phyloP scores from a whole-genome alignment of 306 rosid genomes.

The Vigna mungo region DNA sequence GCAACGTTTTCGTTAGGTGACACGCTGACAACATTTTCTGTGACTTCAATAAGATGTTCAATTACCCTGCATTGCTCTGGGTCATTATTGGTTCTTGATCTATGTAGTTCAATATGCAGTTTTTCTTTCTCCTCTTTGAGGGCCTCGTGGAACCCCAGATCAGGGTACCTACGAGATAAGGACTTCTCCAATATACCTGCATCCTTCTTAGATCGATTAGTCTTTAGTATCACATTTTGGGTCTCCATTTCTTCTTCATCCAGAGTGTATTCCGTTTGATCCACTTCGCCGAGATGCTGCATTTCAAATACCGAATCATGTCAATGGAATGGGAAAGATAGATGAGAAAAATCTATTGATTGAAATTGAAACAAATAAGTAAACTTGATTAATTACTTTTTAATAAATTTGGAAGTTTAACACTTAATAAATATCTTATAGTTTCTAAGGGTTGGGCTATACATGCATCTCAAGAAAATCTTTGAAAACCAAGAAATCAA shows the following conservation, averaged over 20 bases:
- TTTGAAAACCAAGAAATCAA: no score
- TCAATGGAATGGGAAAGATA: background rate
- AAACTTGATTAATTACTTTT: no score
- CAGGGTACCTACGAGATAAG: slow-evolving; percentile 47
- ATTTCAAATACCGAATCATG: slow-evolving; percentile 3
- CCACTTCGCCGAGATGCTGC: slow-evolving; percentile 48
- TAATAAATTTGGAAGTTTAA: background rate
- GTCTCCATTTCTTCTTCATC: slow-evolving; percentile 53
- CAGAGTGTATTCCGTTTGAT: slow-evolving; percentile 48
- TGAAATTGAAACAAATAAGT: no score
- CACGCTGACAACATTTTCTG: slow-evolving; percentile 45
- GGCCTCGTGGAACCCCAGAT: slow-evolving; percentile 49
- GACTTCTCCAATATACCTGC: slow-evolving; percentile 47
- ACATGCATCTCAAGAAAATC: no score
- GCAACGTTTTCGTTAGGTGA: slow-evolving; percentile 30
- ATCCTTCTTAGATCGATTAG: slow-evolving; percentile 47
- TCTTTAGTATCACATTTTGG: slow-evolving; percentile 46
- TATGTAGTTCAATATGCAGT: slow-evolving; percentile 41
- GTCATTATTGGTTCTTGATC: slow-evolving; percentile 40
- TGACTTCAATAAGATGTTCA: slow-evolving; percentile 52
- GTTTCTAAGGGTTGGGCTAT: background rate
- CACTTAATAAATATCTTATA: background rate
- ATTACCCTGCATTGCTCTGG: slow-evolving; percentile 49
- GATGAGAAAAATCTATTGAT: background rate
- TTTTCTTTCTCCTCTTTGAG: slow-evolving; percentile 55